phyloP scores from a whole-genome alignment of 1,284 basidiomycete genomes.

The Heterobasidion parviporum region DNA sequence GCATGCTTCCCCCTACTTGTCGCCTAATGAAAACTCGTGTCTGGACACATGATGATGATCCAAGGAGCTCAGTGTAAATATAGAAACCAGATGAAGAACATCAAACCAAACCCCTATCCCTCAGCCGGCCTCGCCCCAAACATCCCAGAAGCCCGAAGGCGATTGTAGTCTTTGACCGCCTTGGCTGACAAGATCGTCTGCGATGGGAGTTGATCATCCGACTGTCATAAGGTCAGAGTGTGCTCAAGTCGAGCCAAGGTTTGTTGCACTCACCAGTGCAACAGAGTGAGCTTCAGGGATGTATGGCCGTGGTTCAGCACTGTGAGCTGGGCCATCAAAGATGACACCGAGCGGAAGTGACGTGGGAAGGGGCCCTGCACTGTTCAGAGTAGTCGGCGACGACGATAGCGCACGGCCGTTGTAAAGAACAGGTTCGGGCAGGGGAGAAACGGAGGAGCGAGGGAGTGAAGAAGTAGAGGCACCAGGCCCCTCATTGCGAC shows the following conservation, averaged over 20 bases:
- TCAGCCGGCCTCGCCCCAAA: too few relatives aligned
- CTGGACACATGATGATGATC: too few relatives aligned
- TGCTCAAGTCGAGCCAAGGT: not conserved
- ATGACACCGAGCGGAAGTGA: not conserved
- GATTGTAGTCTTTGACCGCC: too few relatives aligned
- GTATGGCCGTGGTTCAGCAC: not conserved
- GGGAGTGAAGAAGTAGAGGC: not conserved
- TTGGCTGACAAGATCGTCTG: not conserved
- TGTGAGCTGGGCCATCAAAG: slow-evolving; percentile 5
- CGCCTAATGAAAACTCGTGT: too few relatives aligned
- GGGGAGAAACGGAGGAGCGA: not conserved
- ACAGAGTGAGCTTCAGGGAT: not conserved
- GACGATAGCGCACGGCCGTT: slow-evolving; percentile 2
- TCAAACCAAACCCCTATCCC: too few relatives aligned
- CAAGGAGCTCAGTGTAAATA: too few relatives aligned
- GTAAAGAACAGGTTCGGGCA: slow-evolving; percentile 3
- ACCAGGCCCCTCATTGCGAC: too few relatives aligned
- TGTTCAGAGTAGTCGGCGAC: not conserved
- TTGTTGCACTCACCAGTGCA: not conserved
- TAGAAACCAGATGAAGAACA: too few relatives aligned
- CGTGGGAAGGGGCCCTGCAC: not conserved
- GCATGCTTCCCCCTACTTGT: not conserved
- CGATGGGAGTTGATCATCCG: not conserved
- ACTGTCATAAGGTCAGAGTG: too few relatives aligned
- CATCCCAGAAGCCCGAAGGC: too few relatives aligned